Conservation (phyloP, 2,329 filamentous ascomycete genomes). For the Thielaviopsis euricoi region DNA sequence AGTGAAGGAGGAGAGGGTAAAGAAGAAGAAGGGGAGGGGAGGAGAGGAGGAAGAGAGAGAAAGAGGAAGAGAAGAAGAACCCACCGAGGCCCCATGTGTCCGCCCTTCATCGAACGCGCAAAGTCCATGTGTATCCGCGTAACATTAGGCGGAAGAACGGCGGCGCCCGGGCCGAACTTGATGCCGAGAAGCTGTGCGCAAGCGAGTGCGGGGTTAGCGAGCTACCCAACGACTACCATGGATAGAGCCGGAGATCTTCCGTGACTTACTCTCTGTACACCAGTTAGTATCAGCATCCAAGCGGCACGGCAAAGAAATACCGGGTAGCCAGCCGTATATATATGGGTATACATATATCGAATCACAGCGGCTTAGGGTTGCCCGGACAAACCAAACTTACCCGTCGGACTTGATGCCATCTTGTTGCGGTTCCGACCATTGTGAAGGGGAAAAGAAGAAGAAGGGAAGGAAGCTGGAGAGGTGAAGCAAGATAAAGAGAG, state of each 20-base stretch:
- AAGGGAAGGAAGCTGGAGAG: too few relatives aligned
- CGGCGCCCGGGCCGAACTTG: slow-evolving; percentile 68
- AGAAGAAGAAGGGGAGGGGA: slow-evolving; percentile 11
- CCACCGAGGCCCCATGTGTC: slow-evolving; percentile 60
- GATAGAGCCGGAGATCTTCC: background rate
- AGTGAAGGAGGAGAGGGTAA: slow-evolving; percentile 15
- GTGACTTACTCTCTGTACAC: background rate
- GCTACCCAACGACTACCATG: too few relatives aligned
- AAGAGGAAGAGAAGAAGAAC: slow-evolving; percentile 12
- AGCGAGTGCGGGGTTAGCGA: slow-evolving; percentile 16
- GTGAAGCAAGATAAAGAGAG: too few relatives aligned
- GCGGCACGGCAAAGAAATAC: too few relatives aligned
- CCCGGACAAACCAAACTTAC: slow-evolving; percentile 32
- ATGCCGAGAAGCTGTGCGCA: slow-evolving; percentile 51
- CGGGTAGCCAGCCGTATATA: too few relatives aligned
- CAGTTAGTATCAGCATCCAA: too few relatives aligned
- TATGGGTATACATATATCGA: too few relatives aligned
- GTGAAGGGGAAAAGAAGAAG: too few relatives aligned
- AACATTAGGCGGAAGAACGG: slow-evolving; percentile 60
- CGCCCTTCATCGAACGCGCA: slow-evolving; percentile 40
- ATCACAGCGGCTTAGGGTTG: background rate
- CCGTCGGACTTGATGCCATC: slow-evolving; percentile 53
- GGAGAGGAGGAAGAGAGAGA: background rate
- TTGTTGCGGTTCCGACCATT: slow-evolving; percentile 30
- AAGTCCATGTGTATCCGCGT: slow-evolving; percentile 63